phyloP scores from a whole-genome alignment of 257 asterid species.

The Fraxinus americana region DNA sequence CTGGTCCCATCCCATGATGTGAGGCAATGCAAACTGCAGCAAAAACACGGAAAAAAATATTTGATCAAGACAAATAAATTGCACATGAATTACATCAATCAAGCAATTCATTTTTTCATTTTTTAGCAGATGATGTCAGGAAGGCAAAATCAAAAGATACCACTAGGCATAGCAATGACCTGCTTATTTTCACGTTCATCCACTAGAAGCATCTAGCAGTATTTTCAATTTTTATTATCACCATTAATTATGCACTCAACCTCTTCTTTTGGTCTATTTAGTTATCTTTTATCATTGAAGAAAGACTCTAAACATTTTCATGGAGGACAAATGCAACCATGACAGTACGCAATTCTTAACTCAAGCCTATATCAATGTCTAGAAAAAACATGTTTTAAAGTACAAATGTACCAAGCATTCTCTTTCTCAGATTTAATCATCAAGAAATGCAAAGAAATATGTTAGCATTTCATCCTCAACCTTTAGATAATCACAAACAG shows the following conservation, averaged over 20 bases:
- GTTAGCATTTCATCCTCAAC: conserved; percentile 6
- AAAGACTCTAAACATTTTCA: background rate
- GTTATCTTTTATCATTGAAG: background rate
- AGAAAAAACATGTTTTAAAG: background rate
- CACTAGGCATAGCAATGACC: background rate
- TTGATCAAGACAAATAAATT: background rate
- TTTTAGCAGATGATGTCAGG: no score
- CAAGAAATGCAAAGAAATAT: background rate
- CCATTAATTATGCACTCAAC: background rate
- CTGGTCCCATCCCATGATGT: conserved; percentile 91
- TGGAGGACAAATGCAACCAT: background rate
- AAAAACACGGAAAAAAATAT: conserved; percentile 5
- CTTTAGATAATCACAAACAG: background rate
- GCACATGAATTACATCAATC: background rate
- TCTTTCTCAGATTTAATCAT: background rate
- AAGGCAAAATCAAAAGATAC: background rate
- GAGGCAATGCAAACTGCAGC: conserved; percentile 92
- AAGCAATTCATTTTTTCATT: background rate
- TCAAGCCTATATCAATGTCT: background rate
- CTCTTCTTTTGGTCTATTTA: background rate
- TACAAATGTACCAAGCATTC: background rate
- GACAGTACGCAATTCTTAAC: background rate
- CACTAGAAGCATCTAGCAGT: background rate
- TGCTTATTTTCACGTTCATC: background rate
- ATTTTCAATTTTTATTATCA: background rate